These are phyloP conservation scores for Ceratocystis cacaofunesta DNA, from an alignment of 2,329 filamentous ascomycete genomes.

Conservation along the genomic window DNA sequence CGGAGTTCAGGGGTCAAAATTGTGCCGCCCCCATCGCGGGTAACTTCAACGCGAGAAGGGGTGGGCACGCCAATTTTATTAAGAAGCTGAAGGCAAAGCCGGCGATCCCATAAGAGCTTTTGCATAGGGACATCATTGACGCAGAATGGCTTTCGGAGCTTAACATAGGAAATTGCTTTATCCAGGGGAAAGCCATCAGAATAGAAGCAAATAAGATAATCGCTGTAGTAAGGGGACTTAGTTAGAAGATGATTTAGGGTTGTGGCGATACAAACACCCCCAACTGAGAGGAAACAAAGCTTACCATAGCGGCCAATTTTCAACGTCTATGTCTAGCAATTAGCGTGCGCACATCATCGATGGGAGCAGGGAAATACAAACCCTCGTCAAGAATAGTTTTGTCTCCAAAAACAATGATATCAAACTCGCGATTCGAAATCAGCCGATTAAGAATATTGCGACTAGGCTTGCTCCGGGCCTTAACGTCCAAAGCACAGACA, in stretches of 20 bases:
- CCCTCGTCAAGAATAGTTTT: constrained; percentile 95
- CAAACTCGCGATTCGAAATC: constrained; percentile 81
- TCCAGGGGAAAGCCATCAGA: constrained; percentile 94
- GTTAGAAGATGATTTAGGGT: neutral
- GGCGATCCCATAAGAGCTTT: constrained; percentile 87
- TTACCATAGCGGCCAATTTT: constrained; percentile 86
- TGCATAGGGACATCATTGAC: constrained; percentile 98
- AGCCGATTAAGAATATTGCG: constrained; percentile 89
- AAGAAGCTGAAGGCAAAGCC: constrained; percentile 73
- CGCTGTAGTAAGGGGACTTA: constrained; percentile 29
- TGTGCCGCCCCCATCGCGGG: constrained; percentile 74
- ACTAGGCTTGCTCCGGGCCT: constrained; percentile 92
- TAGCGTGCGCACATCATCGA: neutral
- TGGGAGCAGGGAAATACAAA: constrained; percentile 23
- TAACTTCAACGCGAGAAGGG: constrained; percentile 77
- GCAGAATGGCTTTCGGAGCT: constrained; percentile 85
- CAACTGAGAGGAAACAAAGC: constrained; percentile 20
- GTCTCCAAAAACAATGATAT: constrained; percentile 94
- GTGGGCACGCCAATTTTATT: constrained; percentile 84
- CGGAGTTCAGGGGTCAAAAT: constrained; percentile 66
- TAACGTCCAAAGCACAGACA: constrained; percentile 87
- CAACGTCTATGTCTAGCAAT: constrained; percentile 43
- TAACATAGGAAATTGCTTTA: constrained; percentile 91
- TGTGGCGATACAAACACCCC: neutral
- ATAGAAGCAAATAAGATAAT: constrained; percentile 96